Evolutionary conservation across 1,284 basidiomycete genomes (phyloP).

Genomic region (Hemileia vastatrix): DNA sequence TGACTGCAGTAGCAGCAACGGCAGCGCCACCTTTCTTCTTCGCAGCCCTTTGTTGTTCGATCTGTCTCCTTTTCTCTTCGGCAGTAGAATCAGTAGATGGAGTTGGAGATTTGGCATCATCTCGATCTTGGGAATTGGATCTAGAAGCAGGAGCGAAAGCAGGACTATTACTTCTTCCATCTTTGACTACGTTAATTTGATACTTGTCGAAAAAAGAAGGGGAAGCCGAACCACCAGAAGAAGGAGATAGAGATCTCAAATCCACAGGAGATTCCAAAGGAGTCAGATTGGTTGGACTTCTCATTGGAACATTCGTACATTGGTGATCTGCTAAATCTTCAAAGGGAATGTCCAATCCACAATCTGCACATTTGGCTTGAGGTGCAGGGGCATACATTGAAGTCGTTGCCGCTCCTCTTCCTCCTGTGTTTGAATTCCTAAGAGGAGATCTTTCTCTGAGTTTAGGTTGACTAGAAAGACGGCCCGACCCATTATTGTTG

Average conservation of each 20-base stretch:
- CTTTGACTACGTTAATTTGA: slow-evolving; percentile 17
- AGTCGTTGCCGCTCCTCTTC: no score
- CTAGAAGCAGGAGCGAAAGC: slow-evolving; percentile 12
- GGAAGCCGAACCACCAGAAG: not conserved
- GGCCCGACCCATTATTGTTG: no score
- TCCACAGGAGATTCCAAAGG: not conserved
- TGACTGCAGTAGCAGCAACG: not conserved
- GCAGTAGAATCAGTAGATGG: not conserved
- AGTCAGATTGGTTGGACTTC: slow-evolving; percentile 19
- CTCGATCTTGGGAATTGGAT: not conserved
- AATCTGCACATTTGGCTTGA: no score
- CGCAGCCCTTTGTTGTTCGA: slow-evolving; percentile 31
- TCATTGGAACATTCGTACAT: no score
- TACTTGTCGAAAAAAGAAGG: slow-evolving; percentile 30
- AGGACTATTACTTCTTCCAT: slow-evolving; percentile 25
- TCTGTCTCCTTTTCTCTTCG: slow-evolving; percentile 27
- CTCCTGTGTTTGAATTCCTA: no score
- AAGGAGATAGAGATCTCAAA: not conserved
- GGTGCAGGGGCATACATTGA: no score
- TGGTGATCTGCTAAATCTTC: no score
- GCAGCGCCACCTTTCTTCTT: slow-evolving; percentile 21
- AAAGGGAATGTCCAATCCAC: no score
- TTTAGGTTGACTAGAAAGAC: no score
- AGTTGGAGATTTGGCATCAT: not conserved
- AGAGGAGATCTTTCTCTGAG: no score